Evolutionary conservation across 345 rosid genomes (phyloP).

Genomic region (Bruguiera parviflora): DNA sequence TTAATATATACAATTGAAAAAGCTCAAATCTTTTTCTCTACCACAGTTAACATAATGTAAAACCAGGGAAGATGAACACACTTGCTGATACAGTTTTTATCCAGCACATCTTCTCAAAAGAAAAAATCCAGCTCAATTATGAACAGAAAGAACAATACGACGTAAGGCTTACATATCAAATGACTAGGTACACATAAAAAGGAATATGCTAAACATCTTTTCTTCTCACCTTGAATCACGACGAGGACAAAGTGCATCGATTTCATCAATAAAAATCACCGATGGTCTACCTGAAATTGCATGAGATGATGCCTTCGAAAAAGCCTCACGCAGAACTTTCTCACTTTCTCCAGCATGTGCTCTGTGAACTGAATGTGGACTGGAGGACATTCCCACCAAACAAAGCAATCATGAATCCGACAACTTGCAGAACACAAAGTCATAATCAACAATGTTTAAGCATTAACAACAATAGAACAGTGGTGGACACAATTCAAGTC

Average conservation of each 20-base stretch:
- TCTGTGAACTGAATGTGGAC: conserved; percentile 74
- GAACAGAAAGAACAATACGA: too few species aligned
- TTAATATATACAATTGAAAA: not conserved
- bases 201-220: not conserved
- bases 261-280: conserved; percentile 83
- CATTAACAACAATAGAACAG: not conserved
- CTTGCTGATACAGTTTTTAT: too few species aligned
- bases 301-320: conserved; percentile 65
- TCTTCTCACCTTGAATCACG: conserved; percentile 59
- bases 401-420: conserved; percentile 5
- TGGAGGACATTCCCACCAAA: conserved; percentile 26
- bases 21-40: not conserved
- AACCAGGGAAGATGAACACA: not conserved
- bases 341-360: conserved; percentile 92
- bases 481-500: too few species aligned
- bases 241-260: conserved; percentile 82
- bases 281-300: conserved; percentile 62
- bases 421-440: not conserved
- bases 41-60: not conserved
- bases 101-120: too few species aligned
- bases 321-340: conserved; percentile 71
- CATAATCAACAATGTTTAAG: not conserved
- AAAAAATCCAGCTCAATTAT: not conserved
- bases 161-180: not conserved
- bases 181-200: not conserved